Evolutionary conservation across 2,329 filamentous ascomycete species (phyloP).

Genomic region (Arachnopeziza araneosa): DNA sequence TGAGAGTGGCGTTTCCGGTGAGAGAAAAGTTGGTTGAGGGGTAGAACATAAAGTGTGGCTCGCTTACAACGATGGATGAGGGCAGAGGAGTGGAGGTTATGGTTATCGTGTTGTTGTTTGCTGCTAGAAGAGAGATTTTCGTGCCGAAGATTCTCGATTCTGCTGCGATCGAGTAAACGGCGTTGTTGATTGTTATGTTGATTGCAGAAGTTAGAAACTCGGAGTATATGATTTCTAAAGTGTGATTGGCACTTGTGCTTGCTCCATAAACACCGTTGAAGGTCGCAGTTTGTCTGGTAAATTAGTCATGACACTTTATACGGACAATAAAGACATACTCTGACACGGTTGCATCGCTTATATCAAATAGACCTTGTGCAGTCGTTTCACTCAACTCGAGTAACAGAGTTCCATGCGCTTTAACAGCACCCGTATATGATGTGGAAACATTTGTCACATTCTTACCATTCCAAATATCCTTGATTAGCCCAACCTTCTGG

Average conservation of each 20-base stretch:
- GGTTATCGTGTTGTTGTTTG: slow-evolving; percentile 16
- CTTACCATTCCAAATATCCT: slow-evolving; percentile 21
- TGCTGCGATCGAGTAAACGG: slow-evolving; percentile 9
- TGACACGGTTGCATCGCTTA: slow-evolving; percentile 10
- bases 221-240: slow-evolving; percentile 12
- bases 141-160: slow-evolving; percentile 4
- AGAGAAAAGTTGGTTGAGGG: slow-evolving; percentile 51
- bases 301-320: neutral
- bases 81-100: slow-evolving; percentile 9
- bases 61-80: slow-evolving; percentile 8
- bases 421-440: slow-evolving; percentile 17
- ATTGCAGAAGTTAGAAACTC: neutral
- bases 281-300: slow-evolving; percentile 11
- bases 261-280: slow-evolving; percentile 18
- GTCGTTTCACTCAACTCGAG: slow-evolving; percentile 17
- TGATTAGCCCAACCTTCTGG: slow-evolving; percentile 18
- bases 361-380: slow-evolving; percentile 10
- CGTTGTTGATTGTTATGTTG: slow-evolving; percentile 13
- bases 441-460: slow-evolving; percentile 14
- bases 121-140: slow-evolving; percentile 14
- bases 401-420: slow-evolving; percentile 22
- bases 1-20: slow-evolving; percentile 33
- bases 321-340: slow-evolving; percentile 8
- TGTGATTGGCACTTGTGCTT: slow-evolving; percentile 20
- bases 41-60: slow-evolving; percentile 31